Base-by-base conservation (phyloP, 2,329 filamentous ascomycete species). In the Byssothecium circinans region DNA sequence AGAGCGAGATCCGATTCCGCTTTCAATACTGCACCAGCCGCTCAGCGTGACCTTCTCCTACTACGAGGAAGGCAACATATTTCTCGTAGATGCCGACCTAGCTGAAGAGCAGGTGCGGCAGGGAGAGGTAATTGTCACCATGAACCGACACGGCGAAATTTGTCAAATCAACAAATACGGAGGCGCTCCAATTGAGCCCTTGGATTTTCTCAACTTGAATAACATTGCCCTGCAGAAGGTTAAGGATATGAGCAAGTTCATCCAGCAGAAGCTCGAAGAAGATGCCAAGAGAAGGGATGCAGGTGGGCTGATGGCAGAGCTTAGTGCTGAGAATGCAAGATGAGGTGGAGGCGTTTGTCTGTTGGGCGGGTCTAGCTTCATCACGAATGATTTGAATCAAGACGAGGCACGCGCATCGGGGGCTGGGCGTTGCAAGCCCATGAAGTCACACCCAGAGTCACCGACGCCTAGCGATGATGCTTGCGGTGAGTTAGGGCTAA, bases 101-200 rank as follows among this genome's bases (percentile, higher is more conserved):
- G 71, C 88, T 32, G 89, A 94, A 74, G 89, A 94, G 74, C 86
- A 90, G 69, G 77, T 91, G 47, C 78, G 87, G 17, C 81, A 86
- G 32, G 86, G 84, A 47, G 85, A 86, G 69, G 83, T 88, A 60
- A 89, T 89, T 6, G 83, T 97, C 62, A 92, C 89, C 45, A 80
- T 96, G 71, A 96, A 96, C 72, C 85, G 84, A 65, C 87, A 91
- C 64, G 91, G 91, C 19, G 91, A 96, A 75, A 83, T 96, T 33
- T 95, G 91, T 62, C 89, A 95, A 71, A 82, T 96, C 50, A 86
- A 91, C 23, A 99, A 99, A 75, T 83, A 94, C 49, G 91, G 92
- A 19, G 94, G 94, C 20, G 80, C 82, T 17, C 82, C 91, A 0
- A 82, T 96, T 11, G 89, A 96, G 68, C 91, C 91, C 2, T 76